These are phyloP conservation scores for Rhizopogon rudus DNA, from an alignment of 768 basidiomycete species.

Conservation along the genomic window DNA sequence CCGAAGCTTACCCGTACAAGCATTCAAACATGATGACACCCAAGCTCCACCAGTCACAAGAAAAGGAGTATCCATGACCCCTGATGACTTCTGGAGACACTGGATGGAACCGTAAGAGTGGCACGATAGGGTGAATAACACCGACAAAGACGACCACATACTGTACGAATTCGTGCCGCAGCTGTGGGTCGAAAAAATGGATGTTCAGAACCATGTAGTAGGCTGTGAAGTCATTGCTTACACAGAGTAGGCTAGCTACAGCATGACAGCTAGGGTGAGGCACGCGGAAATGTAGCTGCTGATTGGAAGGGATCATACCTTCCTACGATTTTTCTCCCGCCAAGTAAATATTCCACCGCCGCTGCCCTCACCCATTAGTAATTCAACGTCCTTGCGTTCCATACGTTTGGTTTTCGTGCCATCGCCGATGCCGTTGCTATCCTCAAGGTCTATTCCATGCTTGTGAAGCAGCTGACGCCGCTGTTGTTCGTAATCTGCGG, in stretches of 20 bases:
- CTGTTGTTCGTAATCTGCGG: conserved; percentile 89
- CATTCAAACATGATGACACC: conserved; percentile 97
- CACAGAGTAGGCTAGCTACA: conserved; percentile 85
- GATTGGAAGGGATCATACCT: conserved; percentile 48
- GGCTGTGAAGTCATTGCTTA: conserved; percentile 36
- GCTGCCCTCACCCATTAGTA: conserved; percentile 77
- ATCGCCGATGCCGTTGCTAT: conserved; percentile 58
- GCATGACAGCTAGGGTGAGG: conserved; percentile 18
- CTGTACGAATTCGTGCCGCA: conserved; percentile 87
- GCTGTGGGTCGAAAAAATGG: conserved; percentile 37
- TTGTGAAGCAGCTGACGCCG: conserved; percentile 82
- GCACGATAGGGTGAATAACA: conserved; percentile 16
- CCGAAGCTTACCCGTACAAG: conserved; percentile 71
- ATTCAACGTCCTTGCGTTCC: conserved; percentile 78
- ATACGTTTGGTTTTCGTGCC: conserved; percentile 73
- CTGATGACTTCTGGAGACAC: conserved; percentile 91
- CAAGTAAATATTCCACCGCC: conserved; percentile 90
- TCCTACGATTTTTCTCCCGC: conserved; percentile 90
- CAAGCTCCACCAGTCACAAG: conserved; percentile 98
- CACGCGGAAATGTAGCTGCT: conserved; percentile 15
- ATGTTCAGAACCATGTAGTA: conserved; percentile 13
- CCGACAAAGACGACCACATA: conserved; percentile 35
- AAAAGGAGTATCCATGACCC: conserved; percentile 89
- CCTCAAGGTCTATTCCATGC: conserved; percentile 93
- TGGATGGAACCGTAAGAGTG: conserved; percentile 25